Evolutionary conservation across 345 rosid species (phyloP).

Genomic region (Arabidopsis suecica): DNA sequence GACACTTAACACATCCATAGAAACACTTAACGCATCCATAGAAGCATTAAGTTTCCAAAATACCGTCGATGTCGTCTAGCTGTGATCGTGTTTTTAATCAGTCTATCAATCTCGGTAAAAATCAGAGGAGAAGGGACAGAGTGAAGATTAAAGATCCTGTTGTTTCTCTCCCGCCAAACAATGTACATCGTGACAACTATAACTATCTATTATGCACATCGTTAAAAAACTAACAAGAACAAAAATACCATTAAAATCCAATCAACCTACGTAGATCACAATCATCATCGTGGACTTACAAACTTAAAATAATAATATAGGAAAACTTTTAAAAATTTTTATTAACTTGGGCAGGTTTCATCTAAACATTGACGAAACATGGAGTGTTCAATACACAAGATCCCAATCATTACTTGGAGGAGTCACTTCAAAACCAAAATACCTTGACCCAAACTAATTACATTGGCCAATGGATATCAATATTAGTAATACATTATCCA

Average conservation of each 20-base stretch:
- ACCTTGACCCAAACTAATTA: not conserved
- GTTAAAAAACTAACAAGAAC: not conserved
- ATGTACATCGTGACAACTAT: constrained; percentile 21
- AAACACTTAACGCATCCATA: too few species aligned
- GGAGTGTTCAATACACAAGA: not conserved
- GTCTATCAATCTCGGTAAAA: too few species aligned
- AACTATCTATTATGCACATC: not conserved
- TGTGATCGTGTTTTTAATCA: too few species aligned
- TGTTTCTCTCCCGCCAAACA: too few species aligned
- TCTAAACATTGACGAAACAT: constrained; percentile 10
- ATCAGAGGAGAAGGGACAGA: too few species aligned
- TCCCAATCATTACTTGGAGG: not conserved
- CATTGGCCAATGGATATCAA: not conserved
- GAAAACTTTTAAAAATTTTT: not conserved
- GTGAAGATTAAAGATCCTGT: too few species aligned
- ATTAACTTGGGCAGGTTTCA: constrained; percentile 4
- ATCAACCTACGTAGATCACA: not conserved
- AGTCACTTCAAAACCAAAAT: not conserved
- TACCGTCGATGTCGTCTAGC: too few species aligned
- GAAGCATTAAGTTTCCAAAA: too few species aligned
- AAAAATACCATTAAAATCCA: not conserved
- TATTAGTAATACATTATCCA: not conserved
- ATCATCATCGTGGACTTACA: constrained; percentile 22
- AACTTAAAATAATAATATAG: not conserved
- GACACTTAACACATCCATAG: too few species aligned